phyloP scores from a whole-genome alignment of 257 asterid genomes.

The Solanum neorickii region DNA sequence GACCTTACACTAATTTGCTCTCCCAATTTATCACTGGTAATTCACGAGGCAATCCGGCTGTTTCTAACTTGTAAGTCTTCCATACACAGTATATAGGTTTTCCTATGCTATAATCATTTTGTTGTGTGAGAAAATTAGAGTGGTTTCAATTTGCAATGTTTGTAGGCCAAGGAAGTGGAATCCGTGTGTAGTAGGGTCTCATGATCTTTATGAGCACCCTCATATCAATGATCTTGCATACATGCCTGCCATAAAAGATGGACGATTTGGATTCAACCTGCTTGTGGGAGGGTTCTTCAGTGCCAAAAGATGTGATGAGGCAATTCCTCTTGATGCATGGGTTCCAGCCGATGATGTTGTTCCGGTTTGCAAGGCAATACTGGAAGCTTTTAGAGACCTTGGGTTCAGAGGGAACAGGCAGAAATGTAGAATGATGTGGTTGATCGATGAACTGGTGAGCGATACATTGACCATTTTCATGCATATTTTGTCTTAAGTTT shows the following conservation, averaged over 20 bases:
- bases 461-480: not conserved
- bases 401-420: slow-evolving; percentile 90
- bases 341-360: slow-evolving; percentile 78
- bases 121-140: not conserved
- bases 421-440: slow-evolving; percentile 97
- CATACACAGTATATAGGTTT: not conserved
- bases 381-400: slow-evolving; percentile 87
- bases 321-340: slow-evolving; percentile 96
- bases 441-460: slow-evolving; percentile 94
- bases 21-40: slow-evolving; percentile 78
- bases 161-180: slow-evolving; percentile 99
- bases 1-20: slow-evolving; percentile 70
- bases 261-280: slow-evolving; percentile 72
- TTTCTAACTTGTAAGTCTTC: slow-evolving; percentile 70
- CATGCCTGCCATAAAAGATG: slow-evolving; percentile 84
- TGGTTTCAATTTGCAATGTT: not conserved
- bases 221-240: slow-evolving; percentile 93
- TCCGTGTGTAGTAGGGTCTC: slow-evolving; percentile 87
- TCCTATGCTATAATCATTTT: not conserved
- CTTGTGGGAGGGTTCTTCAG: slow-evolving; percentile 96
- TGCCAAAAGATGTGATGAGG: slow-evolving; percentile 88
- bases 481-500: not conserved
- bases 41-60: slow-evolving; percentile 72
- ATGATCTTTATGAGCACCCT: slow-evolving; percentile 94
- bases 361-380: slow-evolving; percentile 69